Evolutionary conservation across 2,329 filamentous ascomycete genomes (phyloP), one percentile per base, ranked within the genome.

Genomic region (Dactylellina leptospora): DNA sequence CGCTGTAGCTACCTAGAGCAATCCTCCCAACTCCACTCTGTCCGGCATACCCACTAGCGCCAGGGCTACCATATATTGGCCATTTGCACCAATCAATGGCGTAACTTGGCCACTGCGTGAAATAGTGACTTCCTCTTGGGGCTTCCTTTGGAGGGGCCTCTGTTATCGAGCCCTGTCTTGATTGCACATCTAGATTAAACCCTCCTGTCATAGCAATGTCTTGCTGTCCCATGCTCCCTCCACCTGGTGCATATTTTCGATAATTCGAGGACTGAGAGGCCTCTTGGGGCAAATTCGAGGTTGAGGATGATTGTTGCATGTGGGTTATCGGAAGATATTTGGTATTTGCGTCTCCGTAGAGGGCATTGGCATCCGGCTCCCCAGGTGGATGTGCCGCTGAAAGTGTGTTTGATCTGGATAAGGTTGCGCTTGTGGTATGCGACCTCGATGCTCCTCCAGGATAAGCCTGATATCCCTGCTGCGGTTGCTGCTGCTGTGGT

Each of bases 41-140:
- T 3, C 73, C 73, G 25, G 69, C 62, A 25, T 71, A 71, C n/a
- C 76, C 74, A 42, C 73, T 75, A 11, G 72, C 66, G 81, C 30
- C 79, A 79, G 33, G 82, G 82, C 36, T 88, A 77, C 81, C 88
- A 77, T 92, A 87, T 1, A 93, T 88, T 13, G 90, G 87, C 93
- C 95, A 99, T 81, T 99, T 99, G 83, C 95, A 99, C 95, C 95
- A 99, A 82, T 99, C 95, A 77, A 96, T 93, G 10, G 95, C 93
- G 80, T 97, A 99, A 61, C 96, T 88, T 11, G 92, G 90, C 92
- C 95, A 99, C 0, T 93, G 93, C 3, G 69, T 64, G 16, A 51
- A 64, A 22, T 61, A 66, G 28, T 73, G 69, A 18, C 69, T 73
- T 8, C 69, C 69, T 22, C 42, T 64, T 11, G 61, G 54, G n/a